Evolutionary conservation across 495 filamentous ascomycete species (phyloP), one percentile per base, ranked within the genome.

Genomic region (Annulohypoxylon stygium): DNA sequence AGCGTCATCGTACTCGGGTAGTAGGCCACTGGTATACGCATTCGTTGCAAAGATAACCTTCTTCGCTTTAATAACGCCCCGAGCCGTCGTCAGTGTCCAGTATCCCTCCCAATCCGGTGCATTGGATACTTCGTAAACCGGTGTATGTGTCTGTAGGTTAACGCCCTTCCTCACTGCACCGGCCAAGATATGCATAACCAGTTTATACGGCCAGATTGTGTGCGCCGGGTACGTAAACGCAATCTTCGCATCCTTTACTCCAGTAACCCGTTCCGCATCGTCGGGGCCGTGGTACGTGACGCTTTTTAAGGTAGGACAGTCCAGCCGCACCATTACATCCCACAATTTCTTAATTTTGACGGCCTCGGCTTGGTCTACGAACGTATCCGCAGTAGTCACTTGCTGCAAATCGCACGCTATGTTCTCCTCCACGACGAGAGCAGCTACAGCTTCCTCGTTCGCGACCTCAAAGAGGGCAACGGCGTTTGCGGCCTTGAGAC

Each of bases 21-120:
- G 79, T 34, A 92, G 75, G 30, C 83, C 81, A 0, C 85, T 81
- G 9, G 87, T 87, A 70, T 91, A 91, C 12, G 85, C 90, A 69
- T 92, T 92, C 18, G 88, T 91, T 39, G 90, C 90, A 37, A 90
- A 80, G 10, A 92, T 78, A 6, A 92, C 79, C 16, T 81, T 84
- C 23, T 65, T 71, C 1, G 89, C 82, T 18, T 60, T 76, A 9
- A 88, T 82, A 10, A 50, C 74, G 23, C 88, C 88, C 33, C 86
- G 79, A 16, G 76, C 53, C 6, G 89, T 91, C 18, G 82, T 54
- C 0, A 91, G 67, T 9, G 69, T 71, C 84, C 86, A 86, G 47
- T 68, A 83, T 67, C 45, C 73, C 25, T 70, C 71, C 11, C 66
- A 77, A 39, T 76, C 74, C n/a, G 68, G 48, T 36, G 76, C 57